phyloP scores from a whole-genome alignment of 192 early-diverging fungal species.

The Coemansia sp. region DNA sequence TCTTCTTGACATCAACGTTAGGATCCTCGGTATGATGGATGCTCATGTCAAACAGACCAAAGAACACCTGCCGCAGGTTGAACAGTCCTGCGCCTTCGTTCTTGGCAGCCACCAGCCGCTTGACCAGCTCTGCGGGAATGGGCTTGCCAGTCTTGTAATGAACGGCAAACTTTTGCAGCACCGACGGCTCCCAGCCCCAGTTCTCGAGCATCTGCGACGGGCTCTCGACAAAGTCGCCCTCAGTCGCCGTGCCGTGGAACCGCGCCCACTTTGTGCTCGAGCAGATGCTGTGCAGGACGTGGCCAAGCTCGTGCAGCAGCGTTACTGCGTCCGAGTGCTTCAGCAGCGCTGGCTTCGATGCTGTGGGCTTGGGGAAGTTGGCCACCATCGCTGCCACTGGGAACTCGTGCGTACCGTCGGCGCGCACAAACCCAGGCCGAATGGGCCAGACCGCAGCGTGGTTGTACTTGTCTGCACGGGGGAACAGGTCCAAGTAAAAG shows the following conservation, averaged over 20 bases:
- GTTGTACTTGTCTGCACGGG: slow-evolving; percentile 69
- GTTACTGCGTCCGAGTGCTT: slow-evolving; percentile 81
- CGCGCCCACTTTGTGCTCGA: slow-evolving; percentile 71
- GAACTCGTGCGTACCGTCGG: slow-evolving; percentile 58
- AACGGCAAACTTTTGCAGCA: slow-evolving; percentile 58
- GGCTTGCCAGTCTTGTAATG: slow-evolving; percentile 72
- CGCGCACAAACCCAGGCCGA: slow-evolving; percentile 62
- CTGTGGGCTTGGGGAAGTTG: slow-evolving; percentile 68
- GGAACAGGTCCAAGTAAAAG: slow-evolving; percentile 77
- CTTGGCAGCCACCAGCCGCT: slow-evolving; percentile 66
- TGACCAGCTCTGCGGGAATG: slow-evolving; percentile 71
- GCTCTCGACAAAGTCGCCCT: slow-evolving; percentile 86
- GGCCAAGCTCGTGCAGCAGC: slow-evolving; percentile 84
- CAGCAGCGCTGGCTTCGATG: slow-evolving; percentile 68
- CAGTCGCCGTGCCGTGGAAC: slow-evolving; percentile 75
- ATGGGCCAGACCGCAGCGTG: slow-evolving; percentile 84
- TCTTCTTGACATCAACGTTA: slow-evolving; percentile 37
- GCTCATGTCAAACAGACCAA: slow-evolving; percentile 73
- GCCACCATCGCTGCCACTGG: slow-evolving; percentile 74
- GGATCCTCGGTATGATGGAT: slow-evolving; percentile 66
- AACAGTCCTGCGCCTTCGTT: slow-evolving; percentile 74
- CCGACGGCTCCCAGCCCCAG: slow-evolving; percentile 68
- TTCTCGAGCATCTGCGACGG: slow-evolving; percentile 92
- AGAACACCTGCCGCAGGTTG: slow-evolving; percentile 76
- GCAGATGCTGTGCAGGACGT: slow-evolving; percentile 66